Evolutionary conservation across 371 early-diverging fungal species (phyloP).

Genomic region (Amoeboradix gromovi): DNA sequence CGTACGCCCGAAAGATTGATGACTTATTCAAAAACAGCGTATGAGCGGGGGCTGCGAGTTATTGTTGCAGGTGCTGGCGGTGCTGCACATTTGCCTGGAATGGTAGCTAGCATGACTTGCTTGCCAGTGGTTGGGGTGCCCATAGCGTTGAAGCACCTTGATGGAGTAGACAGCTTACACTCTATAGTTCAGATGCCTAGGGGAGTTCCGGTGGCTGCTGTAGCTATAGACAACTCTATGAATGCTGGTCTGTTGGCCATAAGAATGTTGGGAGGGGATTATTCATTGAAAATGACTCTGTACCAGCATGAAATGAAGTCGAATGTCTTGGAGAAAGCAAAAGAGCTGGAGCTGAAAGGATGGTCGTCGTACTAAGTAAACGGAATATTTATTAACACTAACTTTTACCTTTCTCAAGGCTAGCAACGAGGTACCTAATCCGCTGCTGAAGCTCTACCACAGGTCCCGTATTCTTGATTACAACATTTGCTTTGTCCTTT

Average conservation of each 20-base stretch:
- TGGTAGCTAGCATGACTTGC: slow-evolving; percentile 84
- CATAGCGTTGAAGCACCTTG: slow-evolving; percentile 56
- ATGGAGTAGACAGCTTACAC: slow-evolving; percentile 77
- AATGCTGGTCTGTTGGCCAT: slow-evolving; percentile 78
- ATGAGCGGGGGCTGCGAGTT: slow-evolving; percentile 57
- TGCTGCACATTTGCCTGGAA: slow-evolving; percentile 88
- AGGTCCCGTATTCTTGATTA: neutral
- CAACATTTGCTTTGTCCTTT: neutral
- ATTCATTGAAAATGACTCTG: slow-evolving; percentile 35
- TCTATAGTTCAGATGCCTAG: slow-evolving; percentile 95
- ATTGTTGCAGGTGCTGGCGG: slow-evolving; percentile 93
- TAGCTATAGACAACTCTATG: slow-evolving; percentile 79
- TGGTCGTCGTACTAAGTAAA: slow-evolving; percentile 12
- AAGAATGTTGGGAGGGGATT: slow-evolving; percentile 51
- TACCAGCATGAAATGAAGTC: slow-evolving; percentile 46
- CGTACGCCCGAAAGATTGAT: slow-evolving; percentile 62
- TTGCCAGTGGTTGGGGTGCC: slow-evolving; percentile 90
- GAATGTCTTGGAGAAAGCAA: slow-evolving; percentile 55
- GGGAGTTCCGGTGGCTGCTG: slow-evolving; percentile 85
- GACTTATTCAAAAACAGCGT: slow-evolving; percentile 56
- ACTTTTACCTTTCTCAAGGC: neutral
- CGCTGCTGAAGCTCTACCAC: neutral
- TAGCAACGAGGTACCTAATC: neutral
- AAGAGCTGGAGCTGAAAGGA: slow-evolving; percentile 34
- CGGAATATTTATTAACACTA: too few relatives aligned